Conservation (phyloP, 163 green algal genomes). For the Prototheca cutis region DNA sequence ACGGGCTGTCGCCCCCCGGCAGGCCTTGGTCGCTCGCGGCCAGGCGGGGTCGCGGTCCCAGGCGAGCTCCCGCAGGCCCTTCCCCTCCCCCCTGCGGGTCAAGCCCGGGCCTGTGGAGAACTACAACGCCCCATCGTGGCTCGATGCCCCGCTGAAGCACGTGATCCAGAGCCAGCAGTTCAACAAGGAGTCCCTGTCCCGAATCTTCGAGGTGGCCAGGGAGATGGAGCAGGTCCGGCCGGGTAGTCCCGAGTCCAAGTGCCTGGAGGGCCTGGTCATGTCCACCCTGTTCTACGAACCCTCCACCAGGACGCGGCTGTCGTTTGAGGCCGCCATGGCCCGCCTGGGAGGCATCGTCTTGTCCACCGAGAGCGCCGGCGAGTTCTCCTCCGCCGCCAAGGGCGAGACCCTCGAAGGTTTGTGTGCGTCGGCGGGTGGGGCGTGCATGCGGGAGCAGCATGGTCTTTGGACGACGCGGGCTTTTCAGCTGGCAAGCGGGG, state of each 20-base stretch:
- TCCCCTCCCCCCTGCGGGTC: neutral
- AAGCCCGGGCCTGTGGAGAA: conserved; percentile 17
- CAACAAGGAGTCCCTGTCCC: conserved; percentile 55
- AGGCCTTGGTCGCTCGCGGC: too few species aligned
- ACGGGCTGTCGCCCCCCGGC: too few species aligned
- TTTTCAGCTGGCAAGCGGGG: too few species aligned
- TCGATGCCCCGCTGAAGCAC: conserved; percentile 48
- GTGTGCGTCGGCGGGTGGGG: too few species aligned
- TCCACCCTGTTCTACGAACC: conserved; percentile 99
- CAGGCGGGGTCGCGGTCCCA: too few species aligned
- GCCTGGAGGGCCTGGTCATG: conserved; percentile 90
- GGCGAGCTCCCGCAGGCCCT: neutral
- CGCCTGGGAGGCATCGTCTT: conserved; percentile 86
- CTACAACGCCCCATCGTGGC: conserved; percentile 11
- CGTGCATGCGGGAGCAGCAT: too few species aligned
- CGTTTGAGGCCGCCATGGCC: conserved; percentile 93
- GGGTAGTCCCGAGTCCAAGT: conserved; percentile 35
- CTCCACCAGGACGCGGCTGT: conserved; percentile 93
- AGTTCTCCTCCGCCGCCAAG: conserved; percentile 96
- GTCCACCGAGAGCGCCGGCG: conserved; percentile 88
- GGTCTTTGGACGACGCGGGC: too few species aligned
- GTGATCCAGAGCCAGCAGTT: conserved; percentile 94
- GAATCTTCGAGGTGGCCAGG: conserved; percentile 77
- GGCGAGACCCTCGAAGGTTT: conserved; percentile 88
- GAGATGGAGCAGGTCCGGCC: conserved; percentile 74